These are phyloP conservation scores for Plasmodium blacklocki DNA, from an alignment of 169 alveolate species.

Conservation along the genomic window DNA sequence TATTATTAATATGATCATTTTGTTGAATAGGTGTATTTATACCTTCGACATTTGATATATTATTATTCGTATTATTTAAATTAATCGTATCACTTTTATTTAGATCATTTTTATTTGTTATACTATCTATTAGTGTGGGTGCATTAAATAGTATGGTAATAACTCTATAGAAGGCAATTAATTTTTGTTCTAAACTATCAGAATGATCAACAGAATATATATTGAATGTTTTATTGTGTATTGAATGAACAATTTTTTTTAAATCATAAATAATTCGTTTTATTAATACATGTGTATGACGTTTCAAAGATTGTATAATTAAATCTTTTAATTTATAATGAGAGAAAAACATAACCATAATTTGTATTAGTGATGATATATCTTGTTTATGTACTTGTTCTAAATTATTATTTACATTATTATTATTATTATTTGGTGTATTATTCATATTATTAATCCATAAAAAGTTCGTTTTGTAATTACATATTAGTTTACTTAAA, in stretches of 20 bases:
- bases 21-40: neutral
- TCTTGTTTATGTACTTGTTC: slow-evolving; percentile 77
- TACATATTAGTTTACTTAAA: slow-evolving; percentile 63
- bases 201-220: slow-evolving; percentile 60
- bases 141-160: slow-evolving; percentile 60
- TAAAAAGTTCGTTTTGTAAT: slow-evolving; percentile 67
- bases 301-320: slow-evolving; percentile 45
- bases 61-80: neutral
- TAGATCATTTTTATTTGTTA: slow-evolving; percentile 18
- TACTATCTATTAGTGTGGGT: slow-evolving; percentile 44
- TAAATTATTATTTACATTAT: slow-evolving; percentile 26
- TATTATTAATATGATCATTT: neutral
- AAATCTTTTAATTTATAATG: slow-evolving; percentile 56
- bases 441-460: slow-evolving; percentile 46
- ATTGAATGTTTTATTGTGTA: slow-evolving; percentile 34
- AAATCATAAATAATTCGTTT: slow-evolving; percentile 58
- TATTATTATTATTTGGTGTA: slow-evolving; percentile 2
- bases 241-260: slow-evolving; percentile 42
- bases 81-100: slow-evolving; percentile 4
- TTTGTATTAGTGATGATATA: slow-evolving; percentile 54
- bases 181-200: slow-evolving; percentile 70
- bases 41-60: neutral
- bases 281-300: slow-evolving; percentile 59
- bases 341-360: slow-evolving; percentile 54
- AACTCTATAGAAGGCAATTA: slow-evolving; percentile 67